Evolutionary conservation across 2,329 filamentous ascomycete species (phyloP).

Genomic region (Pseudopithomyces maydicus): DNA sequence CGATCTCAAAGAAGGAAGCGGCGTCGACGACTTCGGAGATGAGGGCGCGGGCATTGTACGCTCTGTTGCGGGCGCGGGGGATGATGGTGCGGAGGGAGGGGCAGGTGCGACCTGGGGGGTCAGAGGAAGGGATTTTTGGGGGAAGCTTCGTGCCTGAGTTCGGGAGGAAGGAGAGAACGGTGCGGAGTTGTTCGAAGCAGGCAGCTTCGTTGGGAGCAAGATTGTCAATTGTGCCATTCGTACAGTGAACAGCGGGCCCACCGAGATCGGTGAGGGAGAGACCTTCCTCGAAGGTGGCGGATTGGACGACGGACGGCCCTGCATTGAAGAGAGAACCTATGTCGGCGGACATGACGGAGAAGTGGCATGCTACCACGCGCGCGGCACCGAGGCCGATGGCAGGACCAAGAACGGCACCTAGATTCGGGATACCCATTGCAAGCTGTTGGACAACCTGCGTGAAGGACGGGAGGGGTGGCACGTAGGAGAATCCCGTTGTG

Average conservation of each 20-base stretch:
- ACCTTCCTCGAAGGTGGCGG: constrained; percentile 68
- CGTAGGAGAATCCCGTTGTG: constrained; percentile 62
- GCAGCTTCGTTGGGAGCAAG: constrained; percentile 64
- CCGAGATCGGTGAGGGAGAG: constrained; percentile 64
- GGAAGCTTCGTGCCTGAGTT: constrained; percentile 62
- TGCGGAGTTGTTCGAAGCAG: constrained; percentile 65
- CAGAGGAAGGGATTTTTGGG: constrained; percentile 53
- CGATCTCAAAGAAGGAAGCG: constrained; percentile 67
- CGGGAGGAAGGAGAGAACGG: constrained; percentile 62
- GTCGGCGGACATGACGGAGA: constrained; percentile 69
- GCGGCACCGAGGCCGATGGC: constrained; percentile 68
- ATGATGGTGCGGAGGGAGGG: constrained; percentile 60
- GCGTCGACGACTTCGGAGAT: constrained; percentile 62
- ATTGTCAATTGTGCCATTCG: constrained; percentile 70
- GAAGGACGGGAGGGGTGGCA: constrained; percentile 62
- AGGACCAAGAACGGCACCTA: constrained; percentile 67
- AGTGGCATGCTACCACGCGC: constrained; percentile 65
- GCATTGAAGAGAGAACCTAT: constrained; percentile 68
- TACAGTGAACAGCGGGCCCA: constrained; percentile 65
- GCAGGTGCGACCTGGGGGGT: constrained; percentile 57
- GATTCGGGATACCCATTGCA: constrained; percentile 67
- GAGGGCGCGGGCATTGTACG: constrained; percentile 64
- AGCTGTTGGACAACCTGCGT: constrained; percentile 61
- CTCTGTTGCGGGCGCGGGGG: constrained; percentile 61
- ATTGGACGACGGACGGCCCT: constrained; percentile 65